Base-by-base conservation (phyloP, 257 asterid species). In the Salvia miltiorrhiza region DNA sequence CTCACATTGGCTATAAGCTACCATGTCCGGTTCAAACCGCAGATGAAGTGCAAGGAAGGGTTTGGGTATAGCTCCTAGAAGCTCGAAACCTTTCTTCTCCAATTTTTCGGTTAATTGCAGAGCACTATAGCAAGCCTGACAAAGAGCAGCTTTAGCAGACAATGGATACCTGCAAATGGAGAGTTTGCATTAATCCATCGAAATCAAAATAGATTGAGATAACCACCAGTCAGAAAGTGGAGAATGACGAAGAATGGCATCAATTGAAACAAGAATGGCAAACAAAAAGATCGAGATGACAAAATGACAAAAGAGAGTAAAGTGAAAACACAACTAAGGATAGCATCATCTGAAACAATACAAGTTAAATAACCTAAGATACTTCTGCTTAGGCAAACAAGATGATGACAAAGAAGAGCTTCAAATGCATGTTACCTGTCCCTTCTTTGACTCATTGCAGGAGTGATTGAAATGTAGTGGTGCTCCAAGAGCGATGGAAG, bases 1-100 rank as follows among this genome's bases (percentile, higher is more conserved):
- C 67, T 84, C 82, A 19, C 98, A 94, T 70, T 94, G 99, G 76
- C 98, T 94, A 32, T 94, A 91, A 41, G 95, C 98, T 64, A 89
- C 98, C 99, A 94, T 94, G 88, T 94, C 99, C 0, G 98, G 99
- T 81, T 94, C 99, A 60, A 92, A 94, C 14, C 99, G 94, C 17
- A 94, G 99, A 85, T 94, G 98, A 64, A 94, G 99, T 9, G 98
- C 73, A 40, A 94, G 89, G 83, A 91, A 94, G 71, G 99, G 99
- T 76, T 92, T 94, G n/a, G 99, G 99, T 77, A 94, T 91, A 63
- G 97, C 93, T 78, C 79, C 75, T 67, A 94, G 86, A 81, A 94
- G 95, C 70, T 86, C 85, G 6, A 79, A 37, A 12, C 83, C 95
- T 81, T 94, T 89, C 80, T 82, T 79, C 78, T 87, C 89, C 75